Percentiles rank a stretch among this genome's conserved stretches.
phyloP scores from a whole-genome alignment of 2,329 filamentous ascomycete species.

The Podosphaera fusca region DNA sequence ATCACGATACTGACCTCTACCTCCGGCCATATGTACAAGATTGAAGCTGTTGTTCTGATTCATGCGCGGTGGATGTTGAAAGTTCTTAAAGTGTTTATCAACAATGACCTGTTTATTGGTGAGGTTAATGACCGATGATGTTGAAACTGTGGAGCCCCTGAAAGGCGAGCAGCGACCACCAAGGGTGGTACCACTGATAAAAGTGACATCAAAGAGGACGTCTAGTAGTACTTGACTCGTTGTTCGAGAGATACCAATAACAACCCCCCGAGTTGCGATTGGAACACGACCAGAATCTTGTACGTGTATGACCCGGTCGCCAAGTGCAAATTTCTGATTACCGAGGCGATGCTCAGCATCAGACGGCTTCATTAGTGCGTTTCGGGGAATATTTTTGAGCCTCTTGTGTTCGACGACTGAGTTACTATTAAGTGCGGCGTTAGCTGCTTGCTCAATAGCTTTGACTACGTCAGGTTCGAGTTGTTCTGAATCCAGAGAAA shows the following conservation, averaged over 20 bases:
- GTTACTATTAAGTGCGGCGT: constrained; percentile 31
- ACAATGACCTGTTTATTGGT: constrained; percentile 61
- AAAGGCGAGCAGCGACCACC: constrained; percentile 80
- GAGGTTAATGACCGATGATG: constrained; percentile 74
- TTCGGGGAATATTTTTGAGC: constrained; percentile 61
- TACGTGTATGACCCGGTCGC: constrained; percentile 82
- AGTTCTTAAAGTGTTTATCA: constrained; percentile 32
- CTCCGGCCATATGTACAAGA: constrained; percentile 20
- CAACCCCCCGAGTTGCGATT: constrained; percentile 73
- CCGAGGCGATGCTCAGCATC: constrained; percentile 87
- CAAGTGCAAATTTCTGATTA: constrained; percentile 61
- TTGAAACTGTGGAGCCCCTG: constrained; percentile 75
- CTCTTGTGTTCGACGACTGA: constrained; percentile 37
- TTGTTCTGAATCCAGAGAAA: constrained; percentile 91
- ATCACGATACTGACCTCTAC: constrained; percentile 37
- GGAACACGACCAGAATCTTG: constrained; percentile 86
- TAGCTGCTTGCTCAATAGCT: constrained; percentile 54
- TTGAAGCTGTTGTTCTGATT: not conserved
- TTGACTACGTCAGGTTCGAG: constrained; percentile 78
- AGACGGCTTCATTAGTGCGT: constrained; percentile 72
- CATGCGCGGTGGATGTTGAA: constrained; percentile 29
- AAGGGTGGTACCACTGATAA: constrained; percentile 91
- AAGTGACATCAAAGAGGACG: constrained; percentile 78
- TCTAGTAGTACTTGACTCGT: constrained; percentile 65
- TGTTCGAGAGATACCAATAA: constrained; percentile 84